Evolutionary conservation across 805 yeast genomes (phyloP), one percentile per base, ranked within the genome.

Genomic region (Metschnikowia chrysomelidarum): DNA sequence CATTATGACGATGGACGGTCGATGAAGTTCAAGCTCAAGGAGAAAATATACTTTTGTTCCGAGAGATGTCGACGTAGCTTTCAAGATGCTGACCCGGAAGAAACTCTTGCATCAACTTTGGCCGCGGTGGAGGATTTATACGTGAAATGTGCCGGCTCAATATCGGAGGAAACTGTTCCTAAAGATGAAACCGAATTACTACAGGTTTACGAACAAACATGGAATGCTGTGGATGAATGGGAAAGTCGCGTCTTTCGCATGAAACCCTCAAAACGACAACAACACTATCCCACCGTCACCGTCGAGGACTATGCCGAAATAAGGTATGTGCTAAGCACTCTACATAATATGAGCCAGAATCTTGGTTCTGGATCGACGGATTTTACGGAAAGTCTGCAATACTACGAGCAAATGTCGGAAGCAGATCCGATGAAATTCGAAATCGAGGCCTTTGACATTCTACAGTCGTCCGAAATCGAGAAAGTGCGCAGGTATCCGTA

Each of bases 261-360:
- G 59, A 71, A 67, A 40, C 48, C 50, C 3, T 46, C 70, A 1
- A 72, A 69, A 39, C 50, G 59, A 34, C 19, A 43, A n/a, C 56
- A 44, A 8, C 27, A 31, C 16, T 37, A 45, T 2, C 80, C 80
- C 4, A 42, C 53, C 12, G 57, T 79, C n/a, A 70, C 71, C 24
- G 76, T 70, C 17, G 73, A 69, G 24, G 82, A 77, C 38, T 76
- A 76, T 43, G 62, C 63, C 27, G 74, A 74, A 30, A 69, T 72
- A 11, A 65, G 76, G 29, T 73, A 77, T 36, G 66, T 75, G 4
- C 49, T 76, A 22, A 30, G 36, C 3, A 34, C 36, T 10, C 41
- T 48, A 20, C 38, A 46, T 27, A 40, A 25, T 17, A 22, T 44
- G 19, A 33, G 30, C 22, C 10, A 5, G 14, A 12, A 7, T 5